Evolutionary conservation across 805 yeast species (phyloP).

Genomic region (Pichia gijzeniarum): DNA sequence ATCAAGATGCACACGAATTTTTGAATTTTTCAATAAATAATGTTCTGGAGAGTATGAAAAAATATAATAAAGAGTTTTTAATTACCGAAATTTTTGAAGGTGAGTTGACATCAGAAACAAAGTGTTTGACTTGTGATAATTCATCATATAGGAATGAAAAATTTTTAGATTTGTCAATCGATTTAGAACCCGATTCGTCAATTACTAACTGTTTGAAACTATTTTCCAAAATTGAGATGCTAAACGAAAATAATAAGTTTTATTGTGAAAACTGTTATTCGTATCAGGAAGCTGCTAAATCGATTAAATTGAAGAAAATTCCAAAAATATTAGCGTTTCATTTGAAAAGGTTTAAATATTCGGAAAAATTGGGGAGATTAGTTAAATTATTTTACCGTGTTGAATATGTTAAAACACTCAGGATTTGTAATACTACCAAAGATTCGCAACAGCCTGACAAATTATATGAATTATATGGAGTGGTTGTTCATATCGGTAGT

Average conservation of each 20-base stretch:
- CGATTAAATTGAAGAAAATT: conserved; percentile 69
- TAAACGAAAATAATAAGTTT: conserved; percentile 83
- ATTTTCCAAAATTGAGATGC: conserved; percentile 79
- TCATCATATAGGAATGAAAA: conserved; percentile 76
- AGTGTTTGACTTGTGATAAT: conserved; percentile 84
- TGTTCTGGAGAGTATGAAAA: conserved; percentile 47
- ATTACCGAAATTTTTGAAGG: conserved; percentile 74
- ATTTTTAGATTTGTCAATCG: conserved; percentile 81
- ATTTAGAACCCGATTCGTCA: conserved; percentile 68
- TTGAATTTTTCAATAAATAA: conserved; percentile 76
- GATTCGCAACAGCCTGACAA: conserved; percentile 45
- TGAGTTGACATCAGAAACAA: conserved; percentile 74
- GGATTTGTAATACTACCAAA: conserved; percentile 64
- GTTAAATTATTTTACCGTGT: conserved; percentile 84
- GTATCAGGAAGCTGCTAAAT: conserved; percentile 88
- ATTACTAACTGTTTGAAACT: conserved; percentile 72
- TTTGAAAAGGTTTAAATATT: conserved; percentile 86
- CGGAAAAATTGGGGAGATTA: conserved; percentile 72
- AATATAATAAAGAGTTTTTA: conserved; percentile 17
- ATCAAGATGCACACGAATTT: conserved; percentile 98
- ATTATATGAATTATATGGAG: conserved; percentile 74
- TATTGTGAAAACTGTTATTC: conserved; percentile 88
- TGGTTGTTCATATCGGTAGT: conserved; percentile 93
- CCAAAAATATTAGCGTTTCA: conserved; percentile 81
- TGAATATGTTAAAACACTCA: conserved; percentile 65